Conservation (phyloP, 2,329 filamentous ascomycete genomes). For the Onygenales sp. region DNA sequence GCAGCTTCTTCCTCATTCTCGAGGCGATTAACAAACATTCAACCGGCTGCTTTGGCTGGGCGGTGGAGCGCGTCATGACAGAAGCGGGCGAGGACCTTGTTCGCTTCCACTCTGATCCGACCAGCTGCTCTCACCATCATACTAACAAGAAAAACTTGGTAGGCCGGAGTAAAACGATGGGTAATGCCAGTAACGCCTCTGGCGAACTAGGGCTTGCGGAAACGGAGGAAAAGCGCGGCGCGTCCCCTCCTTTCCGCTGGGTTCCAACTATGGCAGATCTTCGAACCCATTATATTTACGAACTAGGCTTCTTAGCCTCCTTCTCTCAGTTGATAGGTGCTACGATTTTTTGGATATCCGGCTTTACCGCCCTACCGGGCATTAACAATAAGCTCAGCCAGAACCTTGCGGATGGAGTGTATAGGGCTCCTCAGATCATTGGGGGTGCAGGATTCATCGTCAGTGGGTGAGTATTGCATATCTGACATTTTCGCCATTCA, state of each 20-base stretch:
- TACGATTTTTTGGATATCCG: conserved; percentile 56
- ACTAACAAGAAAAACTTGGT: conserved; percentile 28
- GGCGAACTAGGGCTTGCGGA: not conserved
- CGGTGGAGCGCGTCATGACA: conserved; percentile 44
- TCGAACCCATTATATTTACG: conserved; percentile 49
- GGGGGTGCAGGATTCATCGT: conserved; percentile 55
- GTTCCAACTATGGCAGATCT: conserved; percentile 50
- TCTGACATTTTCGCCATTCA: not conserved
- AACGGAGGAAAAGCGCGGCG: not conserved
- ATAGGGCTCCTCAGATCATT: conserved; percentile 54
- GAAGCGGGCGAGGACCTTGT: conserved; percentile 14
- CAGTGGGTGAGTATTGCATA: conserved; percentile 26
- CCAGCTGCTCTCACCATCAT: conserved; percentile 33
- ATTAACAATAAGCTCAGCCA: conserved; percentile 44
- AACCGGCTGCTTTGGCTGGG: conserved; percentile 60
- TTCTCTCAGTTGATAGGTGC: conserved; percentile 48
- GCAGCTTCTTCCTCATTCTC: conserved; percentile 53
- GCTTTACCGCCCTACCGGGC: conserved; percentile 50
- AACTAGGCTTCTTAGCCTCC: conserved; percentile 55
- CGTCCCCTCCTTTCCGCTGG: conserved; percentile 33
- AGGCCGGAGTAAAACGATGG: conserved; percentile 17
- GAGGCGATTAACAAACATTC: conserved; percentile 62
- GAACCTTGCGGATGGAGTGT: conserved; percentile 44
- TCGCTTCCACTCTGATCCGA: not conserved
- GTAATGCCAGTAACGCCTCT: conserved; percentile 1